Percentiles rank a stretch among this genome's conserved stretches.
Conservation (phyloP, 129 eudicot species). For the Tanacetum coccineum region DNA sequence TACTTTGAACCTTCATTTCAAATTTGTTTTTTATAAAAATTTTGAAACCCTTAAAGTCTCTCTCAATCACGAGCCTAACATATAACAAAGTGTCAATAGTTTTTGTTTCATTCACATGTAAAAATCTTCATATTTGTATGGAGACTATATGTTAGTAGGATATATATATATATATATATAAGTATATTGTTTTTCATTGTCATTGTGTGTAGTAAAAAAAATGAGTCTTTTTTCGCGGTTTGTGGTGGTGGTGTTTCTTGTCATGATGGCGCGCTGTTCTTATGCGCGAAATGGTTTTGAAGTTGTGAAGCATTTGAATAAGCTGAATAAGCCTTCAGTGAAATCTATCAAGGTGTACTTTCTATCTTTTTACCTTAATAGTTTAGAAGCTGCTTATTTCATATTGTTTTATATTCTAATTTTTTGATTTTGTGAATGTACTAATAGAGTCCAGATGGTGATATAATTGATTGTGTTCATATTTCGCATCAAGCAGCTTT, state of each 20-base stretch:
- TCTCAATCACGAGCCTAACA: constrained; percentile 43
- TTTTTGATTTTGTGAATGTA: not conserved
- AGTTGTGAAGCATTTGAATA: constrained; percentile 53
- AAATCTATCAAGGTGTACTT: constrained; percentile 63
- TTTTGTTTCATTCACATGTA: constrained; percentile 34
- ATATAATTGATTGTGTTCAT: constrained; percentile 72
- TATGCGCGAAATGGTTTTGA: constrained; percentile 24
- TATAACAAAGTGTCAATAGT: constrained; percentile 26
- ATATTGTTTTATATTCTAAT: no score
- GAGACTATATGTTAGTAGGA: constrained; percentile 12
- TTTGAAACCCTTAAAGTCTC: constrained; percentile 21
- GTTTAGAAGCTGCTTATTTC: no score
- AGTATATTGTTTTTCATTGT: constrained; percentile 4
- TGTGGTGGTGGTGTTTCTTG: constrained; percentile 14
- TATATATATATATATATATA: not conserved
- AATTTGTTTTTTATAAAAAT: not conserved
- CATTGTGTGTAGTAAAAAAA: constrained; percentile 8
- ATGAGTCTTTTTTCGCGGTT: constrained; percentile 12
- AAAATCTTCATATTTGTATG: constrained; percentile 5
- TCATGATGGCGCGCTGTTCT: constrained; percentile 15
- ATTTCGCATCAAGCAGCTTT: constrained; percentile 78
- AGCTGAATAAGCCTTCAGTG: constrained; percentile 62
- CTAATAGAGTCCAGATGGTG: constrained; percentile 71
- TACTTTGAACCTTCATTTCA: constrained; percentile 7
- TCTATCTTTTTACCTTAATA: not conserved